Base-by-base conservation (phyloP, 1,139 yeast species). In the Eremothecium sinecaudum region DNA sequence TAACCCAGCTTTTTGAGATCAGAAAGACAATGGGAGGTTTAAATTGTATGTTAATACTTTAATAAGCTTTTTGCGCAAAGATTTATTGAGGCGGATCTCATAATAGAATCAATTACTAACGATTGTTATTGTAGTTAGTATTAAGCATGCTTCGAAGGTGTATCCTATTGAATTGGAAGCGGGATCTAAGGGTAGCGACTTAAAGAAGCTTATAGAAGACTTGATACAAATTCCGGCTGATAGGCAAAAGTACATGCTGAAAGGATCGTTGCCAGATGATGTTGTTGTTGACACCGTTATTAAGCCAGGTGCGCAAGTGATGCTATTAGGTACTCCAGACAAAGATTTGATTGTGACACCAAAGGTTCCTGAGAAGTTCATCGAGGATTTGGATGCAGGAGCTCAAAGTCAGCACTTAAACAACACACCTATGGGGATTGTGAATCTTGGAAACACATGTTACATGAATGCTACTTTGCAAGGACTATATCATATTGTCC, bases 281-380 rank as follows among this genome's bases (percentile, higher is more conserved):
- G 48, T 62, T 5, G 34, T 42, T 26, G 25, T 55, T 18, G 35
- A 43, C 10, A 33, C 43, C 10, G 36, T 53, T 5, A 62, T 86
- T 45, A 81, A 79, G 51, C 65, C 71, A 12, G 73, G 72, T 31
- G 82, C 78, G 46, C 70, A 76, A 13, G 68, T 90, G 22, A 82
- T 90, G 94, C 82, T 92, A 41, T 67, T 90, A 41, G 99, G 99
- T 14, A 79, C 96, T 1, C 92, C 95, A 1, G 90, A 81, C 44
- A 67, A 68, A 36, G 75, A 69, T 36, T 59, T 79, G 40, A 79
- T 84, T 6, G 53, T 66, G 8, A 75, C 73, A 17, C 86, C 84
- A 9, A 63, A 62, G 10, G 67, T 67, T 27, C 68, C 70, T 41
- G 68, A 62, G 35, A 71, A 72, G 23, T 81, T 83, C 42, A 59